These are phyloP conservation scores for Lablab purpureus DNA, from an alignment of 306 rosid species.

Conservation along the genomic window DNA sequence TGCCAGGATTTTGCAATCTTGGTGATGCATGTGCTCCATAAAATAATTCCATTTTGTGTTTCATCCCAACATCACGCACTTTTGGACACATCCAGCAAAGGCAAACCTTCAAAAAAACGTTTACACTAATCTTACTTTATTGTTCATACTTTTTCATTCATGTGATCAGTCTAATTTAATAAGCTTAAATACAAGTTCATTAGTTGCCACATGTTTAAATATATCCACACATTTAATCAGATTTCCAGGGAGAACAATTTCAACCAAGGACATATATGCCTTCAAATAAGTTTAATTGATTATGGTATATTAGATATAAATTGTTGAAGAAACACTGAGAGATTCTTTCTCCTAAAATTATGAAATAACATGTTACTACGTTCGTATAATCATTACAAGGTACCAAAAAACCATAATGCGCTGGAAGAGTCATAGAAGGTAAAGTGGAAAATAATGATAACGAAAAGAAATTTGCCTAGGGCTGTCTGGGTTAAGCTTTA, in stretches of 20 bases:
- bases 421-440: neutral
- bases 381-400: conserved; percentile 17
- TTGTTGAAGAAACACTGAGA: neutral
- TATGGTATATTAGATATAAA: neutral
- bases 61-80: neutral
- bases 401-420: neutral
- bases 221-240: neutral
- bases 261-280: no score
- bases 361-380: conserved; percentile 6
- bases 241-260: neutral
- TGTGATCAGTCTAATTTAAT: neutral
- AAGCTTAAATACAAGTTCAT: neutral
- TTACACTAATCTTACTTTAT: neutral
- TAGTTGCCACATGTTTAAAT: neutral
- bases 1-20: conserved; percentile 51
- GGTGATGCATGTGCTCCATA: conserved; percentile 22
- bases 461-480: neutral
- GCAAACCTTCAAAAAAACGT: neutral
- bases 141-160: neutral
- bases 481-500: neutral
- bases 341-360: conserved; percentile 1
- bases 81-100: conserved; percentile 15
- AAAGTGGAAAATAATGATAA: neutral
- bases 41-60: conserved; percentile 30
- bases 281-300: no score